phyloP scores from a whole-genome alignment of 495 filamentous ascomycete genomes.

The Acidiella bohemica region DNA sequence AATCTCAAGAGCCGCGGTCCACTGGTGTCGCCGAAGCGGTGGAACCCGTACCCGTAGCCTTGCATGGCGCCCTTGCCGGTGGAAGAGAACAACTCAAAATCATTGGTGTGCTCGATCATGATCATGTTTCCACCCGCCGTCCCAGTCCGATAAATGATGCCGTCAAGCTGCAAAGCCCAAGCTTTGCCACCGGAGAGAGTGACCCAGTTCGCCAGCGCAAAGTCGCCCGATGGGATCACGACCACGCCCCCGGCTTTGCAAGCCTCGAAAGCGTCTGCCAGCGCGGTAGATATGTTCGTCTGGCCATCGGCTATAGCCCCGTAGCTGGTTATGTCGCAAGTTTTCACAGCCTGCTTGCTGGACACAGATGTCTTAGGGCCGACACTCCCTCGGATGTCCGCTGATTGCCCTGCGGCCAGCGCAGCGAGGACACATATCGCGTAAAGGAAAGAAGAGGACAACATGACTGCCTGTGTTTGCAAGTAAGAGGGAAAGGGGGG shows the following conservation, averaged over 20 bases:
- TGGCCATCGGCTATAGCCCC: conserved; percentile 20
- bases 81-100: conserved; percentile 25
- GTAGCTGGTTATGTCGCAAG: conserved; percentile 22
- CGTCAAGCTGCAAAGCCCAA: conserved; percentile 29
- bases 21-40: conserved; percentile 19
- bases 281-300: conserved; percentile 13
- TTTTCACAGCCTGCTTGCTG: conserved; percentile 18
- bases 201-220: conserved; percentile 27
- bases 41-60: conserved; percentile 28
- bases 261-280: conserved; percentile 20
- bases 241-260: conserved; percentile 29
- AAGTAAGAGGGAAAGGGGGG: too few species aligned
- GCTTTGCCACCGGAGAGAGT: conserved; percentile 24
- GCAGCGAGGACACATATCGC: conserved; percentile 3
- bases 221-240: conserved; percentile 24
- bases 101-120: conserved; percentile 21
- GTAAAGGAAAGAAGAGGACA: not conserved
- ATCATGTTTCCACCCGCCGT: conserved; percentile 33
- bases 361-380: conserved; percentile 18
- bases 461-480: not conserved
- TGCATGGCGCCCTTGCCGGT: conserved; percentile 23
- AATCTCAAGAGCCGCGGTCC: conserved; percentile 27
- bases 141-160: conserved; percentile 26
- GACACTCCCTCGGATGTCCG: conserved; percentile 10
- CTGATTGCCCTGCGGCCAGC: conserved; percentile 16